Evolutionary conservation across 2,329 filamentous ascomycete species (phyloP).

Genomic region (Harringtonia lauricola): DNA sequence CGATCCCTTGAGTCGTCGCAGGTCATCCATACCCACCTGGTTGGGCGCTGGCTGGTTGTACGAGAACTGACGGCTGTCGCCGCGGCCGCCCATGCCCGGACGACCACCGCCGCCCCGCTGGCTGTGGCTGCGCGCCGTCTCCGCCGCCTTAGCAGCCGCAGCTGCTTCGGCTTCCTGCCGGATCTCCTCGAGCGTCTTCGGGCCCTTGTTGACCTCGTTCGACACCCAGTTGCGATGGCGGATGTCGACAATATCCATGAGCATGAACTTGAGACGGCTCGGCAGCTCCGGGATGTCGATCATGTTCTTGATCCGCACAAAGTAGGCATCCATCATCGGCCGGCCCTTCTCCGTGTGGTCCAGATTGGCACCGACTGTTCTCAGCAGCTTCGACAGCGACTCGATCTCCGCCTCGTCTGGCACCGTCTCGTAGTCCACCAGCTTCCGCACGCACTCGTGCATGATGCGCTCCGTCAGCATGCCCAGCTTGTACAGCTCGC

Average conservation of each 20-base stretch:
- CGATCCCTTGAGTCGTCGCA: slow-evolving; percentile 66
- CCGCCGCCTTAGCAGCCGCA: slow-evolving; percentile 71
- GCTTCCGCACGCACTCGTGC: slow-evolving; percentile 96
- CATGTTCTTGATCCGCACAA: slow-evolving; percentile 75
- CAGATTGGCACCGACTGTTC: slow-evolving; percentile 82
- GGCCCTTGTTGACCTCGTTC: slow-evolving; percentile 86
- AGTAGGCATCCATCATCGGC: slow-evolving; percentile 87
- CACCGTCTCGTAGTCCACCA: slow-evolving; percentile 87
- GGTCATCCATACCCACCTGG: slow-evolving; percentile 82
- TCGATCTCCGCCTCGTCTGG: slow-evolving; percentile 96
- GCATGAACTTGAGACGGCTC: slow-evolving; percentile 90
- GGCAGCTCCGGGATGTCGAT: slow-evolving; percentile 68
- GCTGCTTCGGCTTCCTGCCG: slow-evolving; percentile 70
- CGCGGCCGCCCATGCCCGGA: slow-evolving; percentile 50
- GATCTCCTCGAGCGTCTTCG: slow-evolving; percentile 92
- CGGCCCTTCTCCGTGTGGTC: slow-evolving; percentile 74
- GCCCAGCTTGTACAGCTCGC: slow-evolving; percentile 94
- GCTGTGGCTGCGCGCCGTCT: slow-evolving; percentile 45
- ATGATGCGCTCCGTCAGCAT: slow-evolving; percentile 99
- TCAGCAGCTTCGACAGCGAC: slow-evolving; percentile 84
- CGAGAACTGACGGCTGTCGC: slow-evolving; percentile 79
- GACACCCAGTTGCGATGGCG: slow-evolving; percentile 68
- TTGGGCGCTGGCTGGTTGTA: slow-evolving; percentile 68
- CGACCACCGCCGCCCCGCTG: slow-evolving; percentile 62
- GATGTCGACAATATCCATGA: slow-evolving; percentile 87